Evolutionary conservation across 495 filamentous ascomycete species (phyloP).

Genomic region (Hyaloscypha hepaticicola): DNA sequence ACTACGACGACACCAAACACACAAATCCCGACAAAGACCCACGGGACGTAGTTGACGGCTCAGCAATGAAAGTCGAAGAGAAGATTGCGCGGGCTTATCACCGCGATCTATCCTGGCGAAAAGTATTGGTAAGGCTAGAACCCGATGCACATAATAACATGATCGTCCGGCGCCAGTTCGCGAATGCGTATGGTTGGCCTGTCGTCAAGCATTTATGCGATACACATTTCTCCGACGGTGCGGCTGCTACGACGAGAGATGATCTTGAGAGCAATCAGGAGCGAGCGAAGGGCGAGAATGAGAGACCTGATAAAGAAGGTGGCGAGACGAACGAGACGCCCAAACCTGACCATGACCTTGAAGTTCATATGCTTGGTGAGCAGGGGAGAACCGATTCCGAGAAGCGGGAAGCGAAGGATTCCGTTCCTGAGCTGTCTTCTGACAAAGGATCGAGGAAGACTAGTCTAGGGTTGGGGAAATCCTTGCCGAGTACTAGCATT

Average conservation of each 20-base stretch:
- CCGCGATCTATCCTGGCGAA: constrained; percentile 85
- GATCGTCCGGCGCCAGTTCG: constrained; percentile 90
- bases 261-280: constrained; percentile 44
- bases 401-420: constrained; percentile 39
- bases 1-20: constrained; percentile 32
- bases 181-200: constrained; percentile 97
- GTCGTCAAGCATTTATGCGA: constrained; percentile 92
- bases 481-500: neutral
- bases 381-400: constrained; percentile 39
- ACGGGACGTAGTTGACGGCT: constrained; percentile 50
- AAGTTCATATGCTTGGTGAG: constrained; percentile 12
- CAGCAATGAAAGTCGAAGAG: constrained; percentile 85
- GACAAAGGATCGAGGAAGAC: constrained; percentile 4
- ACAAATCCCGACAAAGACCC: constrained; percentile 33
- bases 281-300: constrained; percentile 39
- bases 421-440: constrained; percentile 37
- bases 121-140: constrained; percentile 91
- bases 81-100: constrained; percentile 97
- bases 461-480: constrained; percentile 23
- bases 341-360: neutral
- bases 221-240: constrained; percentile 79
- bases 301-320: constrained; percentile 41
- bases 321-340: constrained; percentile 34
- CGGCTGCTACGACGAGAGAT: constrained; percentile 58
- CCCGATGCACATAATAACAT: constrained; percentile 99